A percentile compares a stretch with the other conserved stretches of the same genome.
These are phyloP conservation scores for Novymonas esmeraldas DNA, from an alignment of 208 protist species.

Conservation along the genomic window DNA sequence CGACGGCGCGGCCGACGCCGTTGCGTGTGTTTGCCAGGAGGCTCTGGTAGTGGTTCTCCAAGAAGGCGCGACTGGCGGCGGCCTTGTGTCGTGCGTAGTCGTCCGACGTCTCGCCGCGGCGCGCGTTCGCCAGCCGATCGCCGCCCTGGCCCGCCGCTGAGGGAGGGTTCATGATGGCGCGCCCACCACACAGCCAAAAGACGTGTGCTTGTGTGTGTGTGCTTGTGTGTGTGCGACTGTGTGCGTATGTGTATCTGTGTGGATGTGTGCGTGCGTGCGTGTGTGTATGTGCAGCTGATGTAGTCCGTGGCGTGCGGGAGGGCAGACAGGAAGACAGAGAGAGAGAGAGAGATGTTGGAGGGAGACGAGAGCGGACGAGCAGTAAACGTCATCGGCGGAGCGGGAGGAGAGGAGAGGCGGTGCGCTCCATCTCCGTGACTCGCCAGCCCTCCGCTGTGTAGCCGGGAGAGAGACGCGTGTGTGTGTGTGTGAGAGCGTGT, in stretches of 20 bases:
- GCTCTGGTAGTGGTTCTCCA: conserved; percentile 87
- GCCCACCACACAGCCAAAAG: conserved; percentile 6
- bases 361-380: too few species aligned
- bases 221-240: neutral
- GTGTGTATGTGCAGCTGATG: neutral
- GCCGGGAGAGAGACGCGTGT: too few species aligned
- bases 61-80: conserved; percentile 80
- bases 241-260: neutral
- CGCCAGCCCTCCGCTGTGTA: too few species aligned
- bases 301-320: neutral
- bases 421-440: too few species aligned
- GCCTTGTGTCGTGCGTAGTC: conserved; percentile 84
- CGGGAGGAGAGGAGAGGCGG: too few species aligned
- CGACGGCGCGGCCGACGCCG: conserved; percentile 54
- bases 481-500: too few species aligned
- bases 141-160: neutral
- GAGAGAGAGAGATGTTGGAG: neutral
- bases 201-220: too few species aligned
- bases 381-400: too few species aligned
- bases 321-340: neutral
- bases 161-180: conserved; percentile 6
- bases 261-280: neutral
- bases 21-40: conserved; percentile 60
- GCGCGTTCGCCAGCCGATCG: conserved; percentile 35
- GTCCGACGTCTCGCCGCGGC: conserved; percentile 61